Percentiles rank a stretch among this genome's conserved stretches.
Conservation (phyloP, 2,329 filamentous ascomycete species). For the Sporothrix euskadiensis region DNA sequence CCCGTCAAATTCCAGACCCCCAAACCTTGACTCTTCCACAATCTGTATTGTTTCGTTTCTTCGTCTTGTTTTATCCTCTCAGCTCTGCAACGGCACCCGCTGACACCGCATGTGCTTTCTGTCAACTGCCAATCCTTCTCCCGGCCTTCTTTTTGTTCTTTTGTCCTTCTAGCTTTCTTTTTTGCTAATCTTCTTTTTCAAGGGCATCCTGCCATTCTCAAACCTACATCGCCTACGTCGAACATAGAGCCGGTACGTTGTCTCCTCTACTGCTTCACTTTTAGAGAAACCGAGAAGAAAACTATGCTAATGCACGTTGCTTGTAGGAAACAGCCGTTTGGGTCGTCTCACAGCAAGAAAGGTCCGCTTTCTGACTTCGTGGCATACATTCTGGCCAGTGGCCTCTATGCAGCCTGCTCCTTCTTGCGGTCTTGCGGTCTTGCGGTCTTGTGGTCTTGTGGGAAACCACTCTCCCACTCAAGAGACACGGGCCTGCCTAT, state of each 20-base stretch:
- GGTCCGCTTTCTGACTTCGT: conserved; percentile 36
- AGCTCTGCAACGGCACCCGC: not conserved
- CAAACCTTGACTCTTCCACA: not conserved
- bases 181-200: not conserved
- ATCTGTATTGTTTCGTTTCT: not conserved
- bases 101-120: not conserved
- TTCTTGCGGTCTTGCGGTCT: not conserved
- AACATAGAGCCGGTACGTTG: not conserved
- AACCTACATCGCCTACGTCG: not conserved
- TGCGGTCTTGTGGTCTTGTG: no score
- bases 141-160: not conserved
- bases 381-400: conserved; percentile 37
- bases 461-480: not conserved
- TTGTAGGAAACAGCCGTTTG: conserved; percentile 2
- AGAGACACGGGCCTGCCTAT: not conserved
- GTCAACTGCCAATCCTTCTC: not conserved
- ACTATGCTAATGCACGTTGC: not conserved
- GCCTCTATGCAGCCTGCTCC: conserved; percentile 28
- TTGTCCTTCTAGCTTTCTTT: not conserved
- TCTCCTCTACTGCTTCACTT: not conserved
- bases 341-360: not conserved
- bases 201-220: not conserved
- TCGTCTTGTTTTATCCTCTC: not conserved
- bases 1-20: not conserved
- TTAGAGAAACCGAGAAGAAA: not conserved